Base-by-base conservation (phyloP, 2,329 filamentous ascomycete species). In the Trichoderma gracile region DNA sequence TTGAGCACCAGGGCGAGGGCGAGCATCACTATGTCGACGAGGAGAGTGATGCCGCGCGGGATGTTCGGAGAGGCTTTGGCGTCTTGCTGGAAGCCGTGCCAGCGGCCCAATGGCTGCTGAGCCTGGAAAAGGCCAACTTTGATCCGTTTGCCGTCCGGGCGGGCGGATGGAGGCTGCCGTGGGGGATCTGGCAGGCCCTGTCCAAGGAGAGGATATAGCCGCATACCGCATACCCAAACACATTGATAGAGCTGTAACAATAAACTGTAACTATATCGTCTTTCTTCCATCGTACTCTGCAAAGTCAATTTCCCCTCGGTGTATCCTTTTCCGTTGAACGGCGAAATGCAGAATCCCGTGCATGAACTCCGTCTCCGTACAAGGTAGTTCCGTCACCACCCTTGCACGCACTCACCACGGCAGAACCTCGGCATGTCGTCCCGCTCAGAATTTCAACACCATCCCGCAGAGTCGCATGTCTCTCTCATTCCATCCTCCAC, bases 1-100 rank as follows among this genome's bases (percentile, higher is more conserved):
- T 94, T 74, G 94, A 98, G 77, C 91, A 97, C 73, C 84, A 90
- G 66, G 86, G 87, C 33, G 92, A 97, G 73, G 87, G 87, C 57
- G 91, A 90, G 43, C 84, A 87, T 70, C 73, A 80, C 3, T 85
- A 87, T 3, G 84, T 86, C 68, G 68, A 74, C 14, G 71, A 73
- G 65, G 70, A 75, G 33, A 79, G 76, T 52, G 76, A 77, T 46
- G 77, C 77, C 0, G 68, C 73, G 50, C 71, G 70, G 59, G 77
- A 82, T 67, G 70, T 86, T 38, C 71, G 89, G 55, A 84, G 84
- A 42, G 89, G 87, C 0, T 95, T 97, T 75, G 88, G 90, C 0
- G 87, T 95, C 0, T 82, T 97, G 54, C 84, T 97, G 78, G 92
- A 93, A 54, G 90, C 89, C 0, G 78, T 97, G 0, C 85, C 91